Base-by-base conservation (phyloP, 345 rosid species). In the Rhizophora apiculata region DNA sequence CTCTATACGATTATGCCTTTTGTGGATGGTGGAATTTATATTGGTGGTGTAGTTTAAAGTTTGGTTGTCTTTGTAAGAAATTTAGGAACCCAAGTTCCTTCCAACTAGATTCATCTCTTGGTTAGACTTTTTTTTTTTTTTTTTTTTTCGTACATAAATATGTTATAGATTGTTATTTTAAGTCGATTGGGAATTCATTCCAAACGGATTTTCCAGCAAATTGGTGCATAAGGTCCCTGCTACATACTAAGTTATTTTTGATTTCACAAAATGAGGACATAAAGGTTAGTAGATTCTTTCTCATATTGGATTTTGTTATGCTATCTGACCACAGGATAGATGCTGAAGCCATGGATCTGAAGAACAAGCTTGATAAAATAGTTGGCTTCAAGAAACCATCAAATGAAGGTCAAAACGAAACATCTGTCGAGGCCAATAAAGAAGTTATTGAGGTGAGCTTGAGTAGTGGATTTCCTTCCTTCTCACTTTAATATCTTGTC, bases 271-370 rank as follows among this genome's bases (percentile, higher is more conserved):
- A 57, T 39, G 62, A 37, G 63, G 56, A 52, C 49, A 31, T 34
- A 37, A 29, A 27, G 0, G 24, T 53, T 10, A 53, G 21, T 29
- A 6, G 60, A 20, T 22, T 54, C n/a, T 72, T 73, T 56, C 36
- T 72, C 26, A 59, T 51, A 30, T 67, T 30, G 18, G 52, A 61
- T 58, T 52, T 58, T 81, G 29, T 51, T 68, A 52, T 72, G 54
- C 67, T 63, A 59, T 53, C 37, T 74, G 70, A 71, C 81, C 61
- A 61, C 89, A 87, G 98, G 80, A 84, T 88, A 76, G 90, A 94
- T 85, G 89, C 82, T 71, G 97, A 94, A 88, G 84, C 88, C 66
- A 77, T 65, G 62, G 68, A 69, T 63, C 78, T 94, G 71, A 88
- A 86, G 85, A 83, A 78, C 75, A 88, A 86, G 71, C 90, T 94